Conservation (phyloP, 2,329 filamentous ascomycete genomes). For the Calonectria multiphialidica region DNA sequence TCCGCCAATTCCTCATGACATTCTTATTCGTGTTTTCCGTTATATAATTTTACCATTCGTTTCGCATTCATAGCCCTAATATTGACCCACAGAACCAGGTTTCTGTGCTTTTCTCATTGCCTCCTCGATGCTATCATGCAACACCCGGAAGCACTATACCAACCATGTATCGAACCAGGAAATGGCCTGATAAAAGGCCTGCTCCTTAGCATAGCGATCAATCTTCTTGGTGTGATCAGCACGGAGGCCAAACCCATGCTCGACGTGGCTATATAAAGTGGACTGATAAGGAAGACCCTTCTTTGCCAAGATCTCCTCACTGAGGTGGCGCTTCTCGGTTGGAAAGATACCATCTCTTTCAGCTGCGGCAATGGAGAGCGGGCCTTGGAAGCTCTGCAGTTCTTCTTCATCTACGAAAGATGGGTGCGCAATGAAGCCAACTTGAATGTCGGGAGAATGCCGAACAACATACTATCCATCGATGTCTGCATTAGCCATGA, state of each 20-base stretch:
- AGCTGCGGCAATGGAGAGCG: background rate
- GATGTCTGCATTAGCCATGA: background rate
- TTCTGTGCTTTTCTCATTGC: no score
- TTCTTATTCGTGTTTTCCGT: no score
- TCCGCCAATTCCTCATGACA: no score
- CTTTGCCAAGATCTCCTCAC: background rate
- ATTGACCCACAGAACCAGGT: no score
- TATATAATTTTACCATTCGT: no score
- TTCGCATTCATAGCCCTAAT: no score
- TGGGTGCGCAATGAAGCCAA: background rate
- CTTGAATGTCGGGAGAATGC: background rate
- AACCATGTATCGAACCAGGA: conserved; percentile 4
- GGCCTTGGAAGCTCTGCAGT: background rate
- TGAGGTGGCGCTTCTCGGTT: background rate
- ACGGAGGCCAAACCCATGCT: conserved; percentile 3
- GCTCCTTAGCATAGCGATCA: conserved; percentile 9
- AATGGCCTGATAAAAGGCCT: conserved; percentile 15
- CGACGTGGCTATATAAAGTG: conserved; percentile 5
- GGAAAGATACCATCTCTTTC: conserved; percentile 14
- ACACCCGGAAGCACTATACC: background rate
- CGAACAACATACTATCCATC: background rate
- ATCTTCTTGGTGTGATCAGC: background rate
- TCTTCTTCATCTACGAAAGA: background rate
- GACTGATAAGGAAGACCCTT: background rate
- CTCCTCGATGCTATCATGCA: no score